phyloP scores from a whole-genome alignment of 2,329 filamentous ascomycete genomes.

The Penicillium sp. region DNA sequence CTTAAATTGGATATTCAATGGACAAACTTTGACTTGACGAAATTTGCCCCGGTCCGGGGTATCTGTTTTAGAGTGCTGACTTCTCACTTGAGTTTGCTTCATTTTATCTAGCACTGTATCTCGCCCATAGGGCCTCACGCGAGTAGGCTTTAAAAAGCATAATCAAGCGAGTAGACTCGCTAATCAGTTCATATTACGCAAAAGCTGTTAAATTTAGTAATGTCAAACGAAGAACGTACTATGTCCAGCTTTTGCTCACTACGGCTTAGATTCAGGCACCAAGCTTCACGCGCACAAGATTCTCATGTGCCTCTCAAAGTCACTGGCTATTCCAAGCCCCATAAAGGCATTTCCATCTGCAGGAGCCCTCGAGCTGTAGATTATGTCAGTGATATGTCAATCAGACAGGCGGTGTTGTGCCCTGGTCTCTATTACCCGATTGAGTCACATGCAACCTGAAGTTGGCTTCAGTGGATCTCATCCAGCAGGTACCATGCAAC shows the following conservation, averaged over 20 bases:
- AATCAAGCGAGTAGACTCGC: background rate
- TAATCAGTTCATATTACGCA: background rate
- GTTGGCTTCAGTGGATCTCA: background rate
- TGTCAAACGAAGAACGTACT: background rate
- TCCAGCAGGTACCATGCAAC: background rate
- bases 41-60: too few species aligned
- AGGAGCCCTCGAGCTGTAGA: background rate
- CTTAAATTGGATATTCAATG: background rate
- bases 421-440: background rate
- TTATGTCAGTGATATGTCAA: background rate
- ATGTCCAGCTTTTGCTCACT: background rate
- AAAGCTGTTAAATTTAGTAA: too few species aligned
- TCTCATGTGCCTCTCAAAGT: background rate
- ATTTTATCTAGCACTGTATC: background rate
- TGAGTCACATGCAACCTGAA: background rate
- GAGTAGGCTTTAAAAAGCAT: background rate
- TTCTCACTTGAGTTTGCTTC: background rate
- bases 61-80: background rate
- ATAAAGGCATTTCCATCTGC: background rate
- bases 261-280: background rate
- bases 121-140: background rate
- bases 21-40: background rate
- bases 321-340: background rate
- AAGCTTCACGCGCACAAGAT: background rate
- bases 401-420: background rate